These are phyloP conservation scores for Dothideomycetes sp. DNA, from an alignment of 2,329 filamentous ascomycete species.

Conservation along the genomic window DNA sequence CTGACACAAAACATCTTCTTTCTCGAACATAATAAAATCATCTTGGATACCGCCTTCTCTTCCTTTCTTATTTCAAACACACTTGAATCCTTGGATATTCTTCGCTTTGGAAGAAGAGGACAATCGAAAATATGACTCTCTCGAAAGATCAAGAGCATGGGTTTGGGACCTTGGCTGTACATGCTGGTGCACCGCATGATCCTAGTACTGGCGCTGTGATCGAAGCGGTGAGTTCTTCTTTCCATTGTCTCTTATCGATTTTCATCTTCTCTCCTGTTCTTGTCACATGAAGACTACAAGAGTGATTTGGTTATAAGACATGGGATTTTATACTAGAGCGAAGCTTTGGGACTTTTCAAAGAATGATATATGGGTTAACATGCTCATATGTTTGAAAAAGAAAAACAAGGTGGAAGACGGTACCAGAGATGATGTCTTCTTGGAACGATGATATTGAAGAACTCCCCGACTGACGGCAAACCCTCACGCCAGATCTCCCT, in stretches of 20 bases:
- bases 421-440: no score
- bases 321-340: no score
- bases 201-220: constrained; percentile 91
- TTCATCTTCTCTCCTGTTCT: background rate
- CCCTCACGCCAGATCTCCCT: constrained; percentile 71
- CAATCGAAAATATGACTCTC: constrained; percentile 8
- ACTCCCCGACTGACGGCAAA: no score
- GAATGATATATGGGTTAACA: no score
- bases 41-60: background rate
- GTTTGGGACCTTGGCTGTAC: constrained; percentile 91
- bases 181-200: constrained; percentile 86
- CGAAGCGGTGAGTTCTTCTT: constrained; percentile 49
- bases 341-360: no score
- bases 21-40: background rate
- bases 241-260: background rate
- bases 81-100: background rate
- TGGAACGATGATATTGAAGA: no score
- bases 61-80: background rate
- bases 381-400: no score
- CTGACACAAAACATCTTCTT: constrained; percentile 2
- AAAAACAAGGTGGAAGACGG: no score
- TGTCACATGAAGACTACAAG: background rate
- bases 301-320: no score
- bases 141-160: constrained; percentile 44
- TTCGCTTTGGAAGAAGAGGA: no score